Base-by-base conservation (phyloP, 208 protist genomes). In the Leishmania gerbilli region DNA sequence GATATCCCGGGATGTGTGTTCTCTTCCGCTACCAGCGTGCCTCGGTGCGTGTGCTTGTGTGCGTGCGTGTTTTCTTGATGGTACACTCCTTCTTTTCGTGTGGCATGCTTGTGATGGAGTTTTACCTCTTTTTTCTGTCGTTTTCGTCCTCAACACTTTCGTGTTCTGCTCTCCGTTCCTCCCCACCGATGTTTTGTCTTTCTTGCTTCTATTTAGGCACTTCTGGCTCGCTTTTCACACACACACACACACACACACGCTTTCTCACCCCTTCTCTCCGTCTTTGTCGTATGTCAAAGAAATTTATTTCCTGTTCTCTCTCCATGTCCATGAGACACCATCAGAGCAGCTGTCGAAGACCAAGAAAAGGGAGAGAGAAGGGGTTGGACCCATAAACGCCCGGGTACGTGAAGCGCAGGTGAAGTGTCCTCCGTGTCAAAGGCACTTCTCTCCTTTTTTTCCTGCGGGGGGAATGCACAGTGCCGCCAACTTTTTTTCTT, bases 231-330 rank as follows among this genome's bases (percentile, higher is more conserved):
- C n/a, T 19, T 67, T 3, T 19, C 27, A n/a, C n/a, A 37, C 13
- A n/a, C n/a, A 37, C n/a, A 3, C 60, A 65, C n/a, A 65, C 60
- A 37, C 40, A 42, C 58, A 31, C 45, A 49, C 45, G 9, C 13
- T 67, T n/a, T 37, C 27, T n/a, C 24, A 8, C n/a, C 27, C n/a
- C n/a, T 13, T 67, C n/a, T 37, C n/a, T 67, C 60, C 3, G 60
- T 67, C 13, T 67, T 67, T 67, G 9, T 65, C 11, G 15, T 34
- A n/a, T 67, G 24, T 13, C n/a, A 64, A 55, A 0, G 42, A 3
- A 60, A 40, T 79, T 71, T 77, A 68, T 76, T 56, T 71, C 58
- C 24, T 74, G 64, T 42, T 24, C 40, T 58, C 68, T 71, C 65
- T 77, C 21, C n/a, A 9, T 55, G 53, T 74, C 42, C 37, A 15